These are phyloP conservation scores for Sclerospora graminicola DNA, from an alignment of 352 stramenopile species.

Conservation along the genomic window DNA sequence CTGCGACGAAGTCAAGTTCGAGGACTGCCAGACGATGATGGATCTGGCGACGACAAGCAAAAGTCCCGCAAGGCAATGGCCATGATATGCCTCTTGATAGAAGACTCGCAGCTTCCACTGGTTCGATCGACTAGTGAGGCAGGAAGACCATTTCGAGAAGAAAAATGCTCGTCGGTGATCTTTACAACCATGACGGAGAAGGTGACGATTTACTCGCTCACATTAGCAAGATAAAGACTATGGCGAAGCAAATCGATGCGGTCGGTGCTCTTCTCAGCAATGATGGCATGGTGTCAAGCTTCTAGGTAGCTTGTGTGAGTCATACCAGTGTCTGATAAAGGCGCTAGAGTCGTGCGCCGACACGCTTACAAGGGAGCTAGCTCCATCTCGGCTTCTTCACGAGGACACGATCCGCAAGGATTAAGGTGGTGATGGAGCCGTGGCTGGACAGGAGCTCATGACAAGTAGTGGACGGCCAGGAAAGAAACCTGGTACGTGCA, in stretches of 20 bases:
- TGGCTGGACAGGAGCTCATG: background rate
- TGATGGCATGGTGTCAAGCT: slow-evolving; percentile 10
- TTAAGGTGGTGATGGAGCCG: background rate
- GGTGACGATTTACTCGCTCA: slow-evolving; percentile 12
- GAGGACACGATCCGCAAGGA: slow-evolving; percentile 2
- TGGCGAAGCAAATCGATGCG: slow-evolving; percentile 9
- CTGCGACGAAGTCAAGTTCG: background rate
- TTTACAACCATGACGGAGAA: slow-evolving; percentile 11
- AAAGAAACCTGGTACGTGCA: background rate
- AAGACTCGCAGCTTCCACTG: background rate
- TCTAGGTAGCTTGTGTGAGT: slow-evolving; percentile 7
- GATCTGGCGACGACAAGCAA: background rate
- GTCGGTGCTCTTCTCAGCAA: slow-evolving; percentile 6
- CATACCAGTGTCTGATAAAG: slow-evolving; percentile 16
- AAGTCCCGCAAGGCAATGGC: background rate
- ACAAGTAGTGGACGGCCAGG: background rate
- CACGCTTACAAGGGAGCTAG: slow-evolving; percentile 5
- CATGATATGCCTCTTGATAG: background rate
- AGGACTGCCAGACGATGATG: background rate
- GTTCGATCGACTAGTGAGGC: background rate
- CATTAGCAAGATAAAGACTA: slow-evolving; percentile 10
- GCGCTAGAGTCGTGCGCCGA: slow-evolving; percentile 11
- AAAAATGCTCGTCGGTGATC: slow-evolving; percentile 6
- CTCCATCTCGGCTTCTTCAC: background rate
- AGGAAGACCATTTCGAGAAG: background rate